These are phyloP conservation scores for Cystobasidium tubakii DNA, from an alignment of 768 basidiomycete species.

Conservation along the genomic window DNA sequence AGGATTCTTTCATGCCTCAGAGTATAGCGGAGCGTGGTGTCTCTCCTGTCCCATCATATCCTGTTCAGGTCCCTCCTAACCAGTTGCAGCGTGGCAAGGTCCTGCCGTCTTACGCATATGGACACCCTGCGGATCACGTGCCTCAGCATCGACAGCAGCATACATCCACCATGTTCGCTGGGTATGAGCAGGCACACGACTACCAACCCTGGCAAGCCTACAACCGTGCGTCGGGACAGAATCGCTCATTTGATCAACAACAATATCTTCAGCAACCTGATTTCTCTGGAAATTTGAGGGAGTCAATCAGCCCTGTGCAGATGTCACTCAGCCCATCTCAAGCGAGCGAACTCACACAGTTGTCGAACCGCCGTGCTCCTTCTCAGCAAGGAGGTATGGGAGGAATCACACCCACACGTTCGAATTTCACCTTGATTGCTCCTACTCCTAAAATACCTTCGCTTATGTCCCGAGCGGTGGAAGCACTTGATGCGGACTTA, in stretches of 20 bases:
- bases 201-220: background rate
- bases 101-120: background rate
- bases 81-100: background rate
- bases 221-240: background rate
- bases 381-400: background rate
- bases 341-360: background rate
- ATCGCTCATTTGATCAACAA: background rate
- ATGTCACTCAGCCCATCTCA: background rate
- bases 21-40: background rate
- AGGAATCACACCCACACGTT: background rate
- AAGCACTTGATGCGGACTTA: background rate
- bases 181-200: background rate
- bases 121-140: background rate
- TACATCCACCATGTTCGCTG: background rate
- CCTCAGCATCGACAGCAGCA: background rate
- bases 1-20: background rate
- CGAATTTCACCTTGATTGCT: background rate
- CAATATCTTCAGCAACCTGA: background rate
- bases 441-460: background rate
- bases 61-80: background rate
- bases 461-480: background rate
- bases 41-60: background rate
- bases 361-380: background rate
- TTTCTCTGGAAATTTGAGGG: background rate
- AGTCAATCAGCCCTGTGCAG: background rate